Percentiles rank a stretch among this genome's conserved stretches.
Conservation (phyloP, 371 early-diverging fungal genomes). For the Cokeromyces recurvatus region DNA sequence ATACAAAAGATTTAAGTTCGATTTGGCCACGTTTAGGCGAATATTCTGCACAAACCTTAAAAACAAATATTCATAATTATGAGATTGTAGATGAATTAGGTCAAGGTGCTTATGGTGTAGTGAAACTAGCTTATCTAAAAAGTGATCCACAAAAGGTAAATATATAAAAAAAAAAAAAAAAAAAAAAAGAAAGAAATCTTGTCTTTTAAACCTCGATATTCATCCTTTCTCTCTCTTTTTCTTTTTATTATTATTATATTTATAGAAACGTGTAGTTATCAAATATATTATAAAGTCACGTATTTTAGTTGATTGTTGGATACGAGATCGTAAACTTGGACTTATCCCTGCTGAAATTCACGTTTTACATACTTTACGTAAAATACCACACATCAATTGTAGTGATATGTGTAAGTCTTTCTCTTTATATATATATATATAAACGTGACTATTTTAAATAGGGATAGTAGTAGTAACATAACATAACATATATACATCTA, state of each 20-base stretch:
- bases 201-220: too few relatives aligned
- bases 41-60: constrained; percentile 38
- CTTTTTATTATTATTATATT: too few relatives aligned
- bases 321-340: constrained; percentile 52
- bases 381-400: constrained; percentile 60
- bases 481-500: not conserved
- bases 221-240: too few relatives aligned
- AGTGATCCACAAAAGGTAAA: constrained; percentile 38
- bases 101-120: constrained; percentile 73
- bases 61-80: constrained; percentile 51
- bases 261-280: constrained; percentile 58
- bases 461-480: too few relatives aligned
- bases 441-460: constrained; percentile 19
- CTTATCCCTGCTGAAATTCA: constrained; percentile 69
- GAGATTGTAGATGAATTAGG: constrained; percentile 59
- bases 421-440: too few relatives aligned
- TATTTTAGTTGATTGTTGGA: constrained; percentile 68
- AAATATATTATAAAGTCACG: constrained; percentile 72
- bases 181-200: not conserved
- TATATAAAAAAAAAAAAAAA: constrained; percentile 23
- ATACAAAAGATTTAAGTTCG: not conserved
- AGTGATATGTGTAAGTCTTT: constrained; percentile 59
- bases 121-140: constrained; percentile 46
- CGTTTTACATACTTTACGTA: constrained; percentile 58
- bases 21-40: constrained; percentile 11